Percentiles rank a stretch among this genome's conserved stretches.
These are phyloP conservation scores for Sonneratia caseolaris DNA, from an alignment of 345 rosid genomes.

Conservation along the genomic window DNA sequence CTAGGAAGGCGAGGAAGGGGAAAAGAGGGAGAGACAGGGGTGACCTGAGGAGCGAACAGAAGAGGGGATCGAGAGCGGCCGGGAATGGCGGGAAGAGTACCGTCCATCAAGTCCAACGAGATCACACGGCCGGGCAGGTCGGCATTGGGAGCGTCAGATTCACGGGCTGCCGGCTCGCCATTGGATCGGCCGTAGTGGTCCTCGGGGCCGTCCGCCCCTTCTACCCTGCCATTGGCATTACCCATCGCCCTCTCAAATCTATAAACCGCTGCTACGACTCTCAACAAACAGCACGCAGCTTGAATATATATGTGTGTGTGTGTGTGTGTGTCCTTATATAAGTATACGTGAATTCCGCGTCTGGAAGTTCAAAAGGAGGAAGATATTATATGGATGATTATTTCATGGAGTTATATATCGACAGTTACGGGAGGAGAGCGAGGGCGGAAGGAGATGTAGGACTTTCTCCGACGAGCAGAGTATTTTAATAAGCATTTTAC, in stretches of 20 bases:
- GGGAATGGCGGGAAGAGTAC: conserved; percentile 47
- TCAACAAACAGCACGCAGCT: background rate
- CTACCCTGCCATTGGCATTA: conserved; percentile 66
- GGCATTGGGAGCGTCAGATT: conserved; percentile 16
- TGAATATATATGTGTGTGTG: background rate
- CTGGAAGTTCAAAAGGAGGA: background rate
- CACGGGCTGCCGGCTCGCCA: conserved; percentile 15
- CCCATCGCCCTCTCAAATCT: conserved; percentile 44
- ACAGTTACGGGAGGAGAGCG: background rate
- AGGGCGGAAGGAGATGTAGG: no score
- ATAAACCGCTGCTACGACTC: background rate
- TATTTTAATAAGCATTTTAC: background rate
- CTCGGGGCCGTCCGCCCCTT: conserved; percentile 1
- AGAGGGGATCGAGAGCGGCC: conserved; percentile 52
- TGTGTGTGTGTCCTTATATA: no score
- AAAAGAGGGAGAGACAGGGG: background rate
- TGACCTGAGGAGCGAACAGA: conserved; percentile 66
- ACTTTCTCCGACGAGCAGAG: background rate
- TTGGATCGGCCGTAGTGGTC: conserved; percentile 31
- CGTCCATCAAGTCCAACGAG: conserved; percentile 34
- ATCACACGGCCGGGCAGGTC: conserved; percentile 20
- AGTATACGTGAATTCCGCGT: background rate
- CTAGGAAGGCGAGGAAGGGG: background rate
- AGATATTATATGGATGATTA: background rate
- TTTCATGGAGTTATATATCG: background rate